These are phyloP conservation scores for Zymoseptoria ardabiliae DNA, from an alignment of 2,329 filamentous ascomycete species.

Conservation along the genomic window DNA sequence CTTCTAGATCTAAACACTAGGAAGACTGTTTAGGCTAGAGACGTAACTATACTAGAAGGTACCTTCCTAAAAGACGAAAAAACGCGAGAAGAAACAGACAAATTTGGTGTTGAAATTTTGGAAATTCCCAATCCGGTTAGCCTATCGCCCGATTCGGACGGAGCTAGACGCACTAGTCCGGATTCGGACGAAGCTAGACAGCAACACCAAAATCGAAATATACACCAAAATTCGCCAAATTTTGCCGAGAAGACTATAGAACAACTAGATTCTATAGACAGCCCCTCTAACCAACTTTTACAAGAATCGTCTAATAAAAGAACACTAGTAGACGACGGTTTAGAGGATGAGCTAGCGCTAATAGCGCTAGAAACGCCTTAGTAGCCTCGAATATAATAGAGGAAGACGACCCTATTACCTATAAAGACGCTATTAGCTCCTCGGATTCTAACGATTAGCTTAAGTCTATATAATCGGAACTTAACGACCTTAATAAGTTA, in stretches of 20 bases:
- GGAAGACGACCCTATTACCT: conserved; percentile 1
- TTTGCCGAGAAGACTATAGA: not conserved
- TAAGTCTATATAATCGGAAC: not conserved
- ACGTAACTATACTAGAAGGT: not conserved
- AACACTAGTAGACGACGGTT: conserved; percentile 1
- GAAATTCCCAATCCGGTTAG: not conserved
- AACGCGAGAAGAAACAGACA: not conserved
- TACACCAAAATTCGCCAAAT: not conserved
- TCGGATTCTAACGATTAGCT: not conserved
- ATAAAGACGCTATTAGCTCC: conserved; percentile 3
- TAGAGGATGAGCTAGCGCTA: conserved; percentile 2
- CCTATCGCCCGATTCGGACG: not conserved
- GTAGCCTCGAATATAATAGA: not conserved
- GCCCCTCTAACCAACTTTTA: not conserved
- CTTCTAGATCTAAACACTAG: not conserved
- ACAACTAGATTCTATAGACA: not conserved
- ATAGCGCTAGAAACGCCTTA: not conserved
- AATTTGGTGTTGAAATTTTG: not conserved
- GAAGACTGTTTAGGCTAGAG: not conserved
- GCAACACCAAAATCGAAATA: not conserved
- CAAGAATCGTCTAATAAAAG: not conserved
- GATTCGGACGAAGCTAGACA: not conserved
- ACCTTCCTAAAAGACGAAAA: not conserved
- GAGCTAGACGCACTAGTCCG: not conserved
- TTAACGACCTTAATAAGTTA: conserved; percentile 1